Percentiles rank a stretch among this genome's conserved stretches.
Evolutionary conservation across 345 rosid species (phyloP).

Genomic region (Gossypium turneri): DNA sequence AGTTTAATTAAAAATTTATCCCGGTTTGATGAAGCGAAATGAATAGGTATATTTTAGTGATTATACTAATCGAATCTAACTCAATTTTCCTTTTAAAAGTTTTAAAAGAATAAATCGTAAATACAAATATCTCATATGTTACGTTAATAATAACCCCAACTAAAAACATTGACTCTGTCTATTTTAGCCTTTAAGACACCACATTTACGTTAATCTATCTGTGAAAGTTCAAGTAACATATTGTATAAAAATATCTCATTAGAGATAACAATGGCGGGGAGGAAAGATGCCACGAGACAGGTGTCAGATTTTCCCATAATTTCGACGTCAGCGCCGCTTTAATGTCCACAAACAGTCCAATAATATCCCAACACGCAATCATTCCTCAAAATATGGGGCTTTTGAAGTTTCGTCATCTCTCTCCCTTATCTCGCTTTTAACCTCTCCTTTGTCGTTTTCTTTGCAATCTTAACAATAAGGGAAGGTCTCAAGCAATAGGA

Average conservation of each 20-base stretch:
- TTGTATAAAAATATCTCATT: background rate
- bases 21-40: too few relatives aligned
- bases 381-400: background rate
- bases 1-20: too few relatives aligned
- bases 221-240: background rate
- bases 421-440: background rate
- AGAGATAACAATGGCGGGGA: background rate
- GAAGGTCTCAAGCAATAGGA: background rate
- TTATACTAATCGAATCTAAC: too few relatives aligned
- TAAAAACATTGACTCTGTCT: background rate
- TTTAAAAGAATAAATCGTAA: too few relatives aligned
- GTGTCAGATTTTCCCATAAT: background rate
- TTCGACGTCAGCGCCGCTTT: background rate
- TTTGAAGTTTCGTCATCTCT: background rate
- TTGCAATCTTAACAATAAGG: background rate
- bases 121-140: too few relatives aligned
- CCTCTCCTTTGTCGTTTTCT: slow-evolving; percentile 1
- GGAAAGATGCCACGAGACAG: background rate
- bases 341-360: background rate
- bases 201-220: background rate
- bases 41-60: too few relatives aligned
- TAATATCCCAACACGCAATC: background rate
- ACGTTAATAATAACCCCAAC: background rate
- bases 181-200: background rate
- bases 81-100: too few relatives aligned